Evolutionary conservation across 2,329 filamentous ascomycete genomes (phyloP).

Genomic region (Epicoccum nigrum): DNA sequence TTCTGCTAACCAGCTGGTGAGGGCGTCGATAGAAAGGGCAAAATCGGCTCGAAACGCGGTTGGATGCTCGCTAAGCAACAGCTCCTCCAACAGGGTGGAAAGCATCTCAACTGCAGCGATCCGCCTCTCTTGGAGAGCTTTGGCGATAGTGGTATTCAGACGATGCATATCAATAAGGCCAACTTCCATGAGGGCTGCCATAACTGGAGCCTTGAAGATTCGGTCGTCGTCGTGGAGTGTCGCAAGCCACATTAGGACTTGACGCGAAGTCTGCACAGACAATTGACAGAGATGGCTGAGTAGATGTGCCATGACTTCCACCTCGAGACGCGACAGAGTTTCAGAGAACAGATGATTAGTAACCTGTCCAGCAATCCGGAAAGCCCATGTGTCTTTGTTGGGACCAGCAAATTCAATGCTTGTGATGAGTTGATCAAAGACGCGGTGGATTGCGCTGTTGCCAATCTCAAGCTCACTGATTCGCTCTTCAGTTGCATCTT

Average conservation of each 20-base stretch:
- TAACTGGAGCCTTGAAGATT: constrained; percentile 67
- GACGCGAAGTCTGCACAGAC: constrained; percentile 62
- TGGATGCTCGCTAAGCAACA: constrained; percentile 78
- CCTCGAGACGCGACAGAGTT: constrained; percentile 61
- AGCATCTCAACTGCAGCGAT: constrained; percentile 78
- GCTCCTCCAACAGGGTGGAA: constrained; percentile 77
- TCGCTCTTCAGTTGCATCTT: constrained; percentile 63
- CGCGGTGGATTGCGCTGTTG: constrained; percentile 61
- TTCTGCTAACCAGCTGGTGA: constrained; percentile 80
- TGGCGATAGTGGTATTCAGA: constrained; percentile 69
- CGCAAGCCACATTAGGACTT: constrained; percentile 58
- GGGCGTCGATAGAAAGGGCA: constrained; percentile 77
- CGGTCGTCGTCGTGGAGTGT: constrained; percentile 62
- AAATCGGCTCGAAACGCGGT: constrained; percentile 85
- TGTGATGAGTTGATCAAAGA: constrained; percentile 63
- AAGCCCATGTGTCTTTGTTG: constrained; percentile 63
- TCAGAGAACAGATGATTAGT: constrained; percentile 64
- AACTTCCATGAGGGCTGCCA: constrained; percentile 64
- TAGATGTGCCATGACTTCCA: constrained; percentile 67
- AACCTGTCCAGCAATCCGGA: constrained; percentile 62
- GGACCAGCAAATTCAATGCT: constrained; percentile 59
- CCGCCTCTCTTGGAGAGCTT: constrained; percentile 73
- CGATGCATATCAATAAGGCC: constrained; percentile 66
- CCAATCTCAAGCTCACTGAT: constrained; percentile 61
- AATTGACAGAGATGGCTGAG: constrained; percentile 67